Evolutionary conservation across 2,329 filamentous ascomycete genomes (phyloP).

Genomic region (Aquanectria penicillioides): DNA sequence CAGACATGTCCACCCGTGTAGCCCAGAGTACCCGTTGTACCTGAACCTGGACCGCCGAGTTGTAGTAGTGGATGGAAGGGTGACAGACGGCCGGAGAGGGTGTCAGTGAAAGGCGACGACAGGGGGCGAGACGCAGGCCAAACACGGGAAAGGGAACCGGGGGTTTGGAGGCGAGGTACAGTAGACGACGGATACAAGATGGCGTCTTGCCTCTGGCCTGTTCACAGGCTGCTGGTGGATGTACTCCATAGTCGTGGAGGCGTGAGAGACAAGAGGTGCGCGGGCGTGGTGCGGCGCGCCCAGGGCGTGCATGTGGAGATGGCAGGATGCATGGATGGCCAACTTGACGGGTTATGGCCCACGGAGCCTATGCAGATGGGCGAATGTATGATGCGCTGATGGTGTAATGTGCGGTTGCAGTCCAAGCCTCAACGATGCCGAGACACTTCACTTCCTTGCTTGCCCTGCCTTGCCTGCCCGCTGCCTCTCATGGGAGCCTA

Average conservation of each 20-base stretch:
- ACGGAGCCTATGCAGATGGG: too few species aligned
- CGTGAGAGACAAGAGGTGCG: too few species aligned
- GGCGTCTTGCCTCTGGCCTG: too few species aligned
- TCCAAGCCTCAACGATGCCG: neutral
- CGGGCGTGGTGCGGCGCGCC: too few species aligned
- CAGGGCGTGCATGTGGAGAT: constrained; percentile 16
- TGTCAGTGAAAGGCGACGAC: neutral
- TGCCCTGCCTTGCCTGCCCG: too few species aligned
- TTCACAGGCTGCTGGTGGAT: neutral
- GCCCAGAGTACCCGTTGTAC: too few species aligned
- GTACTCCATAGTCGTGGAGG: constrained; percentile 7
- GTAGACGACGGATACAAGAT: neutral
- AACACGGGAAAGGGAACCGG: constrained; percentile 14
- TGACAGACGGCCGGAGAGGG: neutral
- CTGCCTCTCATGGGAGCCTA: too few species aligned
- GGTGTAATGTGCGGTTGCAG: neutral
- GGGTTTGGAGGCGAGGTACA: constrained; percentile 22
- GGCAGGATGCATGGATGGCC: too few species aligned
- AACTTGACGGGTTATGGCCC: neutral
- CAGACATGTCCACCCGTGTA: too few species aligned
- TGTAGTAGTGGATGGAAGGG: too few species aligned
- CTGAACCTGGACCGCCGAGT: too few species aligned
- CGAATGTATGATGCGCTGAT: constrained; percentile 17
- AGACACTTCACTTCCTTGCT: neutral
- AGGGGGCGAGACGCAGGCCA: neutral